phyloP scores from a whole-genome alignment of 176 grass and related monocot species.

The Hsuehochloa calcarea region DNA sequence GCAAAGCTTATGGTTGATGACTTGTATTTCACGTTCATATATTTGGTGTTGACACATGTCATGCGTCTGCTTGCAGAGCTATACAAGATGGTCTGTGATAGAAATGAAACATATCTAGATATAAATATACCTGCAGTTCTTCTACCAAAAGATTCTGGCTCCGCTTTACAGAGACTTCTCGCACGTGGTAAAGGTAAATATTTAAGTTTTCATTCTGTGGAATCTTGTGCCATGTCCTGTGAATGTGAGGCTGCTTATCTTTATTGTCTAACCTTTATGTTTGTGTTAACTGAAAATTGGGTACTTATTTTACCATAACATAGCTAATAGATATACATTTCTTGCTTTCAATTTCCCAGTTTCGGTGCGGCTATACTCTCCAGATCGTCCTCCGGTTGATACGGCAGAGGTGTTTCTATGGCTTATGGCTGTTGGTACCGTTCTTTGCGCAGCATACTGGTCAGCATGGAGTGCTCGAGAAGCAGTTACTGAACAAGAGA shows the following conservation, averaged over 20 bases:
- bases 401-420: slow-evolving; percentile 96
- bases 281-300: slow-evolving; percentile 7
- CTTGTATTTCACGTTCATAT: background rate
- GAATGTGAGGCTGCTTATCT: background rate
- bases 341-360: slow-evolving; percentile 46
- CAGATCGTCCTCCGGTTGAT: slow-evolving; percentile 89
- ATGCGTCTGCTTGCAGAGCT: slow-evolving; percentile 56
- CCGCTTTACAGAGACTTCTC: slow-evolving; percentile 46
- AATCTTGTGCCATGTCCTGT: slow-evolving; percentile 6
- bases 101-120: slow-evolving; percentile 75
- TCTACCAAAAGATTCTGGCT: slow-evolving; percentile 86
- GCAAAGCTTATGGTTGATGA: background rate
- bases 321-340: slow-evolving; percentile 22
- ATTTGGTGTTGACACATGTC: background rate
- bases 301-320: background rate
- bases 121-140: slow-evolving; percentile 86
- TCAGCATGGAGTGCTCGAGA: slow-evolving; percentile 92
- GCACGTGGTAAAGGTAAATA: slow-evolving; percentile 55
- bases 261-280: background rate
- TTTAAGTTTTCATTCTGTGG: slow-evolving; percentile 3
- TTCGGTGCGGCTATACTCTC: slow-evolving; percentile 86
- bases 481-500: slow-evolving; percentile 82
- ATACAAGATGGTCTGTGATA: slow-evolving; percentile 97
- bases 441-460: slow-evolving; percentile 98
- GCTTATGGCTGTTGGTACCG: slow-evolving; percentile 98